Evolutionary conservation across 1,284 basidiomycete genomes (phyloP).

Genomic region (Ustilago vetiveriae): DNA sequence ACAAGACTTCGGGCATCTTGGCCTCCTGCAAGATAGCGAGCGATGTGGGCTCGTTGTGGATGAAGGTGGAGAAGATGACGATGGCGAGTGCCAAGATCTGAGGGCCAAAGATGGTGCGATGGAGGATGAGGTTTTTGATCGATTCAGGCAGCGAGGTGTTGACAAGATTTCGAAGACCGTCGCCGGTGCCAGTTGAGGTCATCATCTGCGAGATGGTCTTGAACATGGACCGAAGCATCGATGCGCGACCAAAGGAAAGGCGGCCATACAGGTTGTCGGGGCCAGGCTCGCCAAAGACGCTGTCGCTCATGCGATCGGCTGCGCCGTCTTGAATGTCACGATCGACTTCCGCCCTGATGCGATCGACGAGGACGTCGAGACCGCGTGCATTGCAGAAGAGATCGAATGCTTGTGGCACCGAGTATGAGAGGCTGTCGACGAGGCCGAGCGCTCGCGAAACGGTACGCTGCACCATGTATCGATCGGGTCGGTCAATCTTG

Average conservation of each 20-base stretch:
- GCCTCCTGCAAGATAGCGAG: conserved; percentile 90
- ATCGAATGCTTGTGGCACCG: conserved; percentile 85
- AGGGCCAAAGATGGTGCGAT: conserved; percentile 84
- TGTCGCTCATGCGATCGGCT: conserved; percentile 30
- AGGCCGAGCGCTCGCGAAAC: conserved; percentile 78
- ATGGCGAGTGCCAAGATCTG: conserved; percentile 82
- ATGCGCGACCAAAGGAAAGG: conserved; percentile 65
- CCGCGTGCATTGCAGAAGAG: conserved; percentile 87
- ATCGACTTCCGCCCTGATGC: conserved; percentile 74
- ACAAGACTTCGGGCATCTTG: conserved; percentile 87
- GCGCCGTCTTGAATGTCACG: conserved; percentile 49
- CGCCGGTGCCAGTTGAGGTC: conserved; percentile 85
- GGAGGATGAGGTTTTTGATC: conserved; percentile 86
- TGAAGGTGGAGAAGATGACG: conserved; percentile 96
- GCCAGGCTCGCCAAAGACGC: conserved; percentile 72
- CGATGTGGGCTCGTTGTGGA: conserved; percentile 98
- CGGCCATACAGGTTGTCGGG: conserved; percentile 55
- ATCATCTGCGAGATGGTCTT: conserved; percentile 96
- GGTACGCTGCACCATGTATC: conserved; percentile 63
- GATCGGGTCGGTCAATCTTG: conserved; percentile 34
- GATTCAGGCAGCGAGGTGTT: conserved; percentile 88
- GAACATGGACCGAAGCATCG: conserved; percentile 84
- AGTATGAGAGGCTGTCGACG: conserved; percentile 90
- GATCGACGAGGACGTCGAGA: conserved; percentile 82
- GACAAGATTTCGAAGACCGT: conserved; percentile 92